Evolutionary conservation across 2,329 filamentous ascomycete genomes (phyloP).

Genomic region (Pestalotiopsis sp.): DNA sequence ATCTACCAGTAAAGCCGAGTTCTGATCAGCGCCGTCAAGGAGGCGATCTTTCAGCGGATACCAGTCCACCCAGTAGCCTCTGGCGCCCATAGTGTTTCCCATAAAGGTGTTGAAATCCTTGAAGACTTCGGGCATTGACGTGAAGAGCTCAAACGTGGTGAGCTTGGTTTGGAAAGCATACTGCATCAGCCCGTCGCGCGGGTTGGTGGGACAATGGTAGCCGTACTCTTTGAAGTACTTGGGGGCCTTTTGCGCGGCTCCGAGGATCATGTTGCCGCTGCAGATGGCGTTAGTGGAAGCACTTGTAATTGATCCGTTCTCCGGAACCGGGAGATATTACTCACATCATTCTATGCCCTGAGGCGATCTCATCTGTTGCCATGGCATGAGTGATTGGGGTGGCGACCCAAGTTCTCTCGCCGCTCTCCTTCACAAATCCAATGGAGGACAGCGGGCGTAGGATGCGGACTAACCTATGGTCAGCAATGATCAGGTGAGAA

Average conservation of each 20-base stretch:
- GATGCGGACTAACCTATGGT: constrained; percentile 11
- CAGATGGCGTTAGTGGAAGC: neutral
- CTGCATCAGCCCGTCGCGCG: constrained; percentile 27
- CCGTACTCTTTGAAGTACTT: constrained; percentile 26
- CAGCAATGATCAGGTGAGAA: neutral
- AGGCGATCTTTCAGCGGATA: constrained; percentile 30
- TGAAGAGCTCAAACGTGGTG: constrained; percentile 22
- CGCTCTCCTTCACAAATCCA: constrained; percentile 27
- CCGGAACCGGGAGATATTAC: neutral
- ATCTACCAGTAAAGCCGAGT: neutral
- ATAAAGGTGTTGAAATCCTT: constrained; percentile 30
- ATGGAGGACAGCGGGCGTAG: constrained; percentile 24
- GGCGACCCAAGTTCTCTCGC: constrained; percentile 23
- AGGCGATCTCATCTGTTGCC: constrained; percentile 26
- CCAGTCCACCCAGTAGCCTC: constrained; percentile 27
- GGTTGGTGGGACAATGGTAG: constrained; percentile 25
- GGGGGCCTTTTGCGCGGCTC: constrained; percentile 1
- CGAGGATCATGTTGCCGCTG: neutral
- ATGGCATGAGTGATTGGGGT: constrained; percentile 28
- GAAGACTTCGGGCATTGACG: constrained; percentile 20
- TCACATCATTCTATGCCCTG: constrained; percentile 29
- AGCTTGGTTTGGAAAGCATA: constrained; percentile 30
- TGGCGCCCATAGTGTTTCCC: constrained; percentile 30
- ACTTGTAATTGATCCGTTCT: neutral
- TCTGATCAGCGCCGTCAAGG: constrained; percentile 20